phyloP scores from a whole-genome alignment of 2,329 filamentous ascomycete genomes.

The Ilyonectria sp. region DNA sequence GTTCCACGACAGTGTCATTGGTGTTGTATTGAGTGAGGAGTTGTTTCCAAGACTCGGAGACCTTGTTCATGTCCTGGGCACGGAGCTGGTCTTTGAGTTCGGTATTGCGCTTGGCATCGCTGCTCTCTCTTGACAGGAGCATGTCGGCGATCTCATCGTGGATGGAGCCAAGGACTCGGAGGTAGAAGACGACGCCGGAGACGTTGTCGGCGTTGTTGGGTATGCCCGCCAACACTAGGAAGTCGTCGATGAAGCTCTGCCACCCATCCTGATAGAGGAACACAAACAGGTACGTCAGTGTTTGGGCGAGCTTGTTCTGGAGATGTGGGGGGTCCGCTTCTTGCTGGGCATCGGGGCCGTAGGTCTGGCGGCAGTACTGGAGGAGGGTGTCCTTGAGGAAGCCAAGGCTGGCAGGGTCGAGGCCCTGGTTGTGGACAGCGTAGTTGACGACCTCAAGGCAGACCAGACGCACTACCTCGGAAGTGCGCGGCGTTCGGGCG shows the following conservation, averaged over 20 bases:
- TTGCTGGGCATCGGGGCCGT: slow-evolving; percentile 72
- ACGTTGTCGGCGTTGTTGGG: slow-evolving; percentile 78
- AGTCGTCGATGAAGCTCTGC: slow-evolving; percentile 92
- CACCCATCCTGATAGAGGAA: slow-evolving; percentile 88
- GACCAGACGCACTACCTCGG: slow-evolving; percentile 89
- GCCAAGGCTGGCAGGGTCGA: slow-evolving; percentile 80
- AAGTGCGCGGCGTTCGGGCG: slow-evolving; percentile 80
- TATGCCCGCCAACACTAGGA: slow-evolving; percentile 80
- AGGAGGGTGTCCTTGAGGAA: slow-evolving; percentile 87
- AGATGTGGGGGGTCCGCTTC: slow-evolving; percentile 81
- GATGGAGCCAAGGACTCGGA: slow-evolving; percentile 89
- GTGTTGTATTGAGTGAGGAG: slow-evolving; percentile 84
- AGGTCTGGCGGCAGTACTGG: slow-evolving; percentile 84
- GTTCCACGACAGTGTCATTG: slow-evolving; percentile 83
- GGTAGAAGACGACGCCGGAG: slow-evolving; percentile 85
- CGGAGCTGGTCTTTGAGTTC: slow-evolving; percentile 93
- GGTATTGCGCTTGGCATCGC: slow-evolving; percentile 87
- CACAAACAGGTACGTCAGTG: slow-evolving; percentile 93
- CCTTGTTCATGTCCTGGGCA: slow-evolving; percentile 88
- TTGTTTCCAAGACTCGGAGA: slow-evolving; percentile 92
- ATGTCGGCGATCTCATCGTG: slow-evolving; percentile 98
- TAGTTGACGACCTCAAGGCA: slow-evolving; percentile 95
- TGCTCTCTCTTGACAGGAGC: slow-evolving; percentile 82
- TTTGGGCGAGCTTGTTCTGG: slow-evolving; percentile 98
- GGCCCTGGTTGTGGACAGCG: slow-evolving; percentile 84